These are phyloP conservation scores for Aspergillus intermedius DNA, from an alignment of 2,329 filamentous ascomycete genomes.

Conservation along the genomic window DNA sequence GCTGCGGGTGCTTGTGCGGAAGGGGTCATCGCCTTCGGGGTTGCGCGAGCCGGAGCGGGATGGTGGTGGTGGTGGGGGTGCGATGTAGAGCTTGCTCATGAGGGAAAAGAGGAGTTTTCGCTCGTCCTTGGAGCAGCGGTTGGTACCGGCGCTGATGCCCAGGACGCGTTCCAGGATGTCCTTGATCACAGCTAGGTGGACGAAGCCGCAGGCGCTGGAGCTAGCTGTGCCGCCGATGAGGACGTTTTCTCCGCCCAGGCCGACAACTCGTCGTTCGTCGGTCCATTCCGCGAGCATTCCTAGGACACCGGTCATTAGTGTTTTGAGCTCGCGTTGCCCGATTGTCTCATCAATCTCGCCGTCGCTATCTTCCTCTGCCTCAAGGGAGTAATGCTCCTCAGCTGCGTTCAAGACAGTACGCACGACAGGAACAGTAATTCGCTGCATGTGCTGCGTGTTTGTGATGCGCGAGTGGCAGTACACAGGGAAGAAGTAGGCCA, in stretches of 20 bases:
- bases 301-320: constrained; percentile 66
- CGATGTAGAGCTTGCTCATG: constrained; percentile 72
- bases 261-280: constrained; percentile 70
- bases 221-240: constrained; percentile 49
- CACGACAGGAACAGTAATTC: constrained; percentile 66
- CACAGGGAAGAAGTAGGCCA: constrained; percentile 91
- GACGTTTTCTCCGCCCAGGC: constrained; percentile 49
- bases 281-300: constrained; percentile 88
- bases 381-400: constrained; percentile 62
- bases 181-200: constrained; percentile 71
- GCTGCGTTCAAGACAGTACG: constrained; percentile 57
- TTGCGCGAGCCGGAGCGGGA: constrained; percentile 31
- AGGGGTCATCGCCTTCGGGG: constrained; percentile 57
- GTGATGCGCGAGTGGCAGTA: constrained; percentile 80
- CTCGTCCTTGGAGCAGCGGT: constrained; percentile 58
- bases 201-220: constrained; percentile 58
- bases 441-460: constrained; percentile 76
- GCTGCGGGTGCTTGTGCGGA: constrained; percentile 44
- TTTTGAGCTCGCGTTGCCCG: constrained; percentile 53
- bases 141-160: constrained; percentile 35
- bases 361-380: constrained; percentile 67
- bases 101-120: constrained; percentile 73
- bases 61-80: constrained; percentile 53
- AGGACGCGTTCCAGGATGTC: constrained; percentile 70
- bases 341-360: constrained; percentile 70